A percentile compares a stretch with the other conserved stretches of the same genome.
These are phyloP conservation scores for Isabelozyma gotoi DNA, from an alignment of 805 yeast genomes.

Conservation along the genomic window DNA sequence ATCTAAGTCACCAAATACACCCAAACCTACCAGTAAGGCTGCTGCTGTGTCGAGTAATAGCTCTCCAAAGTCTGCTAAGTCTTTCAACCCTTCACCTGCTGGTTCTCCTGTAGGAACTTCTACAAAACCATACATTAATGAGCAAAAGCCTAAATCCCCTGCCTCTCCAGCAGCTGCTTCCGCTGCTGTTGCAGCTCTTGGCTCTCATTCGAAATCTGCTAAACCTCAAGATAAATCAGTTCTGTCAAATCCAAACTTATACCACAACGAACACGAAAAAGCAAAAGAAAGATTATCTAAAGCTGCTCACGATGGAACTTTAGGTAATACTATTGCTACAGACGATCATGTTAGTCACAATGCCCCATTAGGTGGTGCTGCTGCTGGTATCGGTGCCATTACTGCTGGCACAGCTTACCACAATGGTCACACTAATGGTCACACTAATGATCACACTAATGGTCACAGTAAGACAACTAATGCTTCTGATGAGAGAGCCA, in stretches of 20 bases:
- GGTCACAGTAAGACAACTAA: background rate
- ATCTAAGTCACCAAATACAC: no score
- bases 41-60: conserved; percentile 6
- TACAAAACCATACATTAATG: background rate
- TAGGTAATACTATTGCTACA: conserved; percentile 4
- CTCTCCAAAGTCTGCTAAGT: no score
- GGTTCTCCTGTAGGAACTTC: background rate
- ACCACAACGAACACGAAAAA: conserved; percentile 3
- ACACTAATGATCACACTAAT: background rate
- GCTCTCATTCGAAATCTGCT: no score
- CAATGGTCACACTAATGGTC: background rate
- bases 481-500: conserved; percentile 5
- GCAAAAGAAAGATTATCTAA: conserved; percentile 2
- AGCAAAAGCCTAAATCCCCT: no score
- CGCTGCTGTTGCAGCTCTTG: no score
- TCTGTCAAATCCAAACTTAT: background rate
- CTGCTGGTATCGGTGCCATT: background rate
- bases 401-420: conserved; percentile 1
- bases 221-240: conserved; percentile 2
- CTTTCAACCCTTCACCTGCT: no score
- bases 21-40: no score
- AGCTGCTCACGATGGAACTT: conserved; percentile 7
- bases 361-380: conserved; percentile 3
- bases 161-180: no score
- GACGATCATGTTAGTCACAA: background rate